Conservation (phyloP, 139 green algal species). For the Trebouxia sp. region DNA sequence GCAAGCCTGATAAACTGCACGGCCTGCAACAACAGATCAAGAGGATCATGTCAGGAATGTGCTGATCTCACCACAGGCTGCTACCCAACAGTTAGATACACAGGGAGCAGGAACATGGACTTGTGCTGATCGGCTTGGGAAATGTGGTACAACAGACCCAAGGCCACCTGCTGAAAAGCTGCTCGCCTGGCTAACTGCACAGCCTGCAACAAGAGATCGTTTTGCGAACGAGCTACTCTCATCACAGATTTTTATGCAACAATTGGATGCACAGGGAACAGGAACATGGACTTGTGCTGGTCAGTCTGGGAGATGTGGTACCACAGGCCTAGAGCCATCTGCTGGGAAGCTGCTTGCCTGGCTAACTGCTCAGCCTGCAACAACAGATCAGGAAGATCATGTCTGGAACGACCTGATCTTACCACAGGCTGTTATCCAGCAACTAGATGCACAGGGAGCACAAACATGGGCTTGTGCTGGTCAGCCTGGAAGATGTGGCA, state of each 20-base stretch:
- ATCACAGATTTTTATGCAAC: neutral
- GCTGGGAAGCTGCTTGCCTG: slow-evolving; percentile 48
- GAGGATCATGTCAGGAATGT: too few relatives aligned
- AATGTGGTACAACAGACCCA: slow-evolving; percentile 87
- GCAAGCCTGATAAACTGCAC: neutral
- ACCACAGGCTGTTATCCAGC: neutral
- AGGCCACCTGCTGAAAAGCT: slow-evolving; percentile 60
- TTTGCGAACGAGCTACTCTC: neutral
- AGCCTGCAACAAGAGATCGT: slow-evolving; percentile 39
- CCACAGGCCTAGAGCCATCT: slow-evolving; percentile 76
- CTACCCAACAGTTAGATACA: too few relatives aligned
- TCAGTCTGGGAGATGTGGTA: slow-evolving; percentile 87
- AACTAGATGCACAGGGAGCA: neutral
- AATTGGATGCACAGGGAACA: slow-evolving; percentile 32
- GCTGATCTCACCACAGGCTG: too few relatives aligned
- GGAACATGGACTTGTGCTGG: slow-evolving; percentile 77
- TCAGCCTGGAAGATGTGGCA: neutral
- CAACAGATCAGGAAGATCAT: too few relatives aligned
- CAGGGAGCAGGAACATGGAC: slow-evolving; percentile 70
- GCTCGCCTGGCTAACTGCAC: slow-evolving; percentile 63
- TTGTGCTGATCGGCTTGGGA: slow-evolving; percentile 80
- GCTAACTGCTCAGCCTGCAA: slow-evolving; percentile 66
- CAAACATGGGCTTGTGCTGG: neutral
- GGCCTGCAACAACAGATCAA: too few relatives aligned
- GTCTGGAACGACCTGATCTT: neutral